Conservation (phyloP, 495 filamentous ascomycete genomes). For the Penicillium simplicissimum region DNA sequence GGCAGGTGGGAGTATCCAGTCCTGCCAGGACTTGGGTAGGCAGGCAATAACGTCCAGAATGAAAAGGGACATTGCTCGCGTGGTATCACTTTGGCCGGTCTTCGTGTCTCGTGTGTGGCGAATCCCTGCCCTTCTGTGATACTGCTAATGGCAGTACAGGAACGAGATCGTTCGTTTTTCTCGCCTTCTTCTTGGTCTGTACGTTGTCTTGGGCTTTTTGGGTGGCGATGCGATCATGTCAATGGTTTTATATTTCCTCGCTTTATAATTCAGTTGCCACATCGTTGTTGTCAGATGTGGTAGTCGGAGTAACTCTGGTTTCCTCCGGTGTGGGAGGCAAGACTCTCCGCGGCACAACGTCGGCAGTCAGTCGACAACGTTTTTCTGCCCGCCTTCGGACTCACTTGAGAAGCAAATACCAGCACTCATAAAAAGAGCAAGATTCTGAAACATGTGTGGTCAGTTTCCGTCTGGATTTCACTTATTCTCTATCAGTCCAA, state of each 20-base stretch:
- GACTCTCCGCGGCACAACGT: neutral
- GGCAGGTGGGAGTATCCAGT: neutral
- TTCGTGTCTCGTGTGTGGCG: neutral
- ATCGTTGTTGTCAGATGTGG: neutral
- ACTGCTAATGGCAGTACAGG: neutral
- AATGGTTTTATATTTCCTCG: neutral
- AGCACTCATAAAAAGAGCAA: neutral
- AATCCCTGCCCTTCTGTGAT: neutral
- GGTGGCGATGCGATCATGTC: neutral
- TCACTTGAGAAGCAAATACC: neutral
- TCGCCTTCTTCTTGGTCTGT: neutral
- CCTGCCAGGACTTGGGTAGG: neutral
- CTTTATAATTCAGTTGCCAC: neutral
- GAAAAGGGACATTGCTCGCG: neutral
- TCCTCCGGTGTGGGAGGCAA: neutral
- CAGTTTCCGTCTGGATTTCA: neutral
- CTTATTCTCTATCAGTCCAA: neutral
- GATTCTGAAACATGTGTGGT: neutral
- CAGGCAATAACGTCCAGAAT: neutral
- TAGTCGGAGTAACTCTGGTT: neutral
- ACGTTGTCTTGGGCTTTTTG: neutral
- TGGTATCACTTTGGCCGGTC: neutral
- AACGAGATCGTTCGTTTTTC: neutral
- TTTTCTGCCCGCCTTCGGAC: neutral
- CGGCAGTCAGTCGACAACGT: neutral